Conservation (phyloP, 768 basidiomycete species). For the Pulveroboletus ravenelii region DNA sequence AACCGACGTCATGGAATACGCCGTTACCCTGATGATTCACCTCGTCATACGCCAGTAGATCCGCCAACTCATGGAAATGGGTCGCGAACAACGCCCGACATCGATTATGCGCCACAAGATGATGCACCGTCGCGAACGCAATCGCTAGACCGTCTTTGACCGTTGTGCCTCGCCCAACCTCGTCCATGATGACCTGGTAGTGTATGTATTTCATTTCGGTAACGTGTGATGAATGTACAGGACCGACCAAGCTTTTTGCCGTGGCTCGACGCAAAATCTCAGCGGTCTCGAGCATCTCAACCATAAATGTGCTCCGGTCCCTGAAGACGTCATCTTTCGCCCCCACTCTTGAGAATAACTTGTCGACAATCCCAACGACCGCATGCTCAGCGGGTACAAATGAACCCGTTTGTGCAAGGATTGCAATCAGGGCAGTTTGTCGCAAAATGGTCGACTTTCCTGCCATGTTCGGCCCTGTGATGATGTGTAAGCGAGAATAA, state of each 20-base stretch:
- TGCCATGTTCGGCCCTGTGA: constrained; percentile 96
- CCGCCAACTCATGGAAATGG: constrained; percentile 93
- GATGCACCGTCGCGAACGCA: constrained; percentile 85
- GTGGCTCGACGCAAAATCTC: constrained; percentile 87
- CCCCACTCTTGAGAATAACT: constrained; percentile 89
- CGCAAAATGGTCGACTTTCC: constrained; percentile 92
- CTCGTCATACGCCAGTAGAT: constrained; percentile 66
- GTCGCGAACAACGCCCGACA: constrained; percentile 94
- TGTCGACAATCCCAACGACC: constrained; percentile 80
- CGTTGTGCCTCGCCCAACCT: constrained; percentile 96
- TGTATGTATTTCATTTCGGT: constrained; percentile 7
- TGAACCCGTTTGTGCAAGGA: constrained; percentile 89
- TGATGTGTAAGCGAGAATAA: constrained; percentile 64
- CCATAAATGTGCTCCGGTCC: constrained; percentile 95
- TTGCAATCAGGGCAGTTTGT: constrained; percentile 83
- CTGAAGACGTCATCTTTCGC: constrained; percentile 93
- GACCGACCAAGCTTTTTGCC: constrained; percentile 68
- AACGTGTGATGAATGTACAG: background rate
- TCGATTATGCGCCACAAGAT: constrained; percentile 64
- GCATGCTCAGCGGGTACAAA: constrained; percentile 90
- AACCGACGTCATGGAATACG: constrained; percentile 60
- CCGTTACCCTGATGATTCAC: constrained; percentile 37
- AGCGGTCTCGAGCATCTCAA: constrained; percentile 95
- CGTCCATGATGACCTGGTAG: constrained; percentile 94
- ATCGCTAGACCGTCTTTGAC: constrained; percentile 90